Evolutionary conservation across 345 rosid genomes (phyloP), one percentile per base, ranked within the genome.

Genomic region (Eucalyptus erythrocorys): DNA sequence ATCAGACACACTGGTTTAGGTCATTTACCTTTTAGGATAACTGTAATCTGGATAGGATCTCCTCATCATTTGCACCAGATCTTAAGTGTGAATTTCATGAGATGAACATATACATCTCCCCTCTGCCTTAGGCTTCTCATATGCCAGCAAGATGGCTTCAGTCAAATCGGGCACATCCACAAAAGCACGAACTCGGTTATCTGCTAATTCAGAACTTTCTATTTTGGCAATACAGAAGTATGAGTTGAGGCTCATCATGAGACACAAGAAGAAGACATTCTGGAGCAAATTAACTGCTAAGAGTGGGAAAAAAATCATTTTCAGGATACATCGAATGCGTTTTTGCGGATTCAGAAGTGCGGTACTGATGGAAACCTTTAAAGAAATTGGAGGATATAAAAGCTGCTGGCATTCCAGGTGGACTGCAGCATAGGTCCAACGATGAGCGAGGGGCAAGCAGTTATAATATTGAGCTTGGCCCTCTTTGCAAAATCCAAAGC

Each of bases 381-480:
- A 95, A 55, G 37, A 92, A 59, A 8, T 27, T 47, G 24, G 21
- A 93, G 92, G 59, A 92, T 91, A 61, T 87, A 91, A 51, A 88
- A 88, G 90, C 94, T 93, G 89, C 93, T 92, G 86, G 94, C 76
- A 89, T 94, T 95, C 87, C 92, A 87, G 21, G 92, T 93, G 15
- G 94, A 82, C 84, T 94, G 96, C 91, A 93, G 91, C 92, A 92
- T 53, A n/a, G 97, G 96, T n/a, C 98, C 97, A 27, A 95, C 85
- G 1, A 90, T 57, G 27, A 92, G 51, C 5, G 94, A 90, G 1
- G 97, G 96, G 88, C 95, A 94, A 57, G 94, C 87, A 26, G 95
- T 93, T 51, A 90, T 87, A n/a, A 93, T 87, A 55, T 95, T 90
- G 24, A 92, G 88, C 86, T 87, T 89, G 32, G 49, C 90, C 86